Base-by-base conservation (phyloP, 768 basidiomycete species). In the Hygrophorus pudorinus region DNA sequence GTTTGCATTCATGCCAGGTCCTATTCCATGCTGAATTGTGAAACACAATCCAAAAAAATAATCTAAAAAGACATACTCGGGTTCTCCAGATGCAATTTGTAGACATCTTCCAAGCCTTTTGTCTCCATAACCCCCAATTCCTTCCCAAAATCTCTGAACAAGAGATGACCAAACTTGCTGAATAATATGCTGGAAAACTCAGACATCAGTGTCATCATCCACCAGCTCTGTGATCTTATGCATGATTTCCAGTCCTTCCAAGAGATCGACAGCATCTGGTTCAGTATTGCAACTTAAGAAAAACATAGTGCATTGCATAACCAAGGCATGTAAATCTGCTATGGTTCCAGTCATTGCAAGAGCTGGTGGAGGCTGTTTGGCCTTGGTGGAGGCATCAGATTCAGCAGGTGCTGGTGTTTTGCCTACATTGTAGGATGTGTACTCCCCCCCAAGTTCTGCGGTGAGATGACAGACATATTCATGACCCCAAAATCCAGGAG, bases 131-230 rank as follows among this genome's bases (percentile, higher is more conserved):
- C 93, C 36, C 84, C 90, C 21, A 99, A 67, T 61, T 97, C 94
- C 59, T 90, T 93, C 13, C 93, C 94, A 54, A 96, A 98, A 9
- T 80, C 80, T 35, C 78, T 78, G 77, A 98, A 97, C 21, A 20
- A 1, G 5, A 33, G 16, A 37, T 21, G 37, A 27, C n/a, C n/a
- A 32, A 39, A 66, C 80, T 52, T 53, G 88, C 86, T 84, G 78
- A 59, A 94, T 81, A 89, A 98, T 97, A 60, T 99, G 98, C 40
- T 85, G 79, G 53, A 92, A 94, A 4, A 99, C 93, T 40, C 96
- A 79, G 40, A 68, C 71, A 56, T 75, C 98, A 0, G 87, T 93
- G 63, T 93, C 87, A 20, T 81, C 73, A 53, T 98, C 93, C 16
- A 96, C 83, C 35, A 92, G 65, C 10, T 77, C 67, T 13, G 75